Base-by-base conservation (phyloP, 352 stramenopile genomes). In the Phytopythium litorale region DNA sequence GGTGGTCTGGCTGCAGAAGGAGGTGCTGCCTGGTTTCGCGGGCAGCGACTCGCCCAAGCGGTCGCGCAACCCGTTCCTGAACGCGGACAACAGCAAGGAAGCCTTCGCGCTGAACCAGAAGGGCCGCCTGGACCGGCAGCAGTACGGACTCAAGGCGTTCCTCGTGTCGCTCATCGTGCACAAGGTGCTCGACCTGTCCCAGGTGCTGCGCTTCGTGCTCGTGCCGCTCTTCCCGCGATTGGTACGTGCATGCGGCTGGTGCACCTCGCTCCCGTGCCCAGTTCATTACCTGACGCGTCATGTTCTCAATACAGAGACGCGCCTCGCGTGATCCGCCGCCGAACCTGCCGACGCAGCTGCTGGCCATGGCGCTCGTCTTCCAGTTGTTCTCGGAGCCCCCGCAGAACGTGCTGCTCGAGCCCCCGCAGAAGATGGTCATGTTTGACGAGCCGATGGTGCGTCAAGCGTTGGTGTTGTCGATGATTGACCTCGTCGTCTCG, bases 61-160 rank as follows among this genome's bases (percentile, higher is more conserved):
- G n/a, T 83, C 80, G 19, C 81, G 73, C 18, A 96, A 96, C 54
- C 85, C 86, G 23, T 96, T 96, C 64, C 76, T 94, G 55, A 91
- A 87, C 56, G 60, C 76, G 11, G 81, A 92, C 51, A 91, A 89
- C 50, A 84, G 81, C 40, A 94, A 92, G 38, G 87, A 96, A 53
- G 78, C 87, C 11, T 96, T 91, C 48, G 60, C 78, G 28, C 52
- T 92, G 28, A 96, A 96, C 60, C 82, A 93, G 59, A 91, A 93
- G 56, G 87, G 87, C 9, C 82, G 83, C 7, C 59, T 96, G 32
- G 87, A 96, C 51, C 89, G 87, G 16, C 62, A 92, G 30, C 87
- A 96, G 64, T 96, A 94, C 61, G 87, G 87, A 15, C 64, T 96
- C 48, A 96, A 96, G 69, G 80, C 80, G 19, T 96, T 96, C 50